Conservation (phyloP, 192 early-diverging fungal genomes). For the Linnemannia elongata region DNA sequence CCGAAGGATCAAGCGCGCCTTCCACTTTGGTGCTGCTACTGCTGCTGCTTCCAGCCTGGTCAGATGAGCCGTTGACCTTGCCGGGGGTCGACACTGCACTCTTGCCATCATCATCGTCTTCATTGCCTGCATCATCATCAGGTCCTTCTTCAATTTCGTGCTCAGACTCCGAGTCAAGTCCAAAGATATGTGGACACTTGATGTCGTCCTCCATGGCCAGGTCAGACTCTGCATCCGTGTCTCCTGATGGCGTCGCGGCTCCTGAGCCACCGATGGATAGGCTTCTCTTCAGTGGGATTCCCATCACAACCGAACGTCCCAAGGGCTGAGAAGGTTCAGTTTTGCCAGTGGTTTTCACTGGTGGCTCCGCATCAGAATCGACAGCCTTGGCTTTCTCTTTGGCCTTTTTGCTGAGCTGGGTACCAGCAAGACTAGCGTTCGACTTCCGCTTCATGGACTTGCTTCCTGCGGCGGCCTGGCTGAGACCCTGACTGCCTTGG, state of each 20-base stretch:
- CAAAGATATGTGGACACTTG: slow-evolving; percentile 41
- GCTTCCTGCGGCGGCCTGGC: not conserved
- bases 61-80: not conserved
- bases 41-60: slow-evolving; percentile 16
- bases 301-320: not conserved
- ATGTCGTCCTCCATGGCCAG: slow-evolving; percentile 43
- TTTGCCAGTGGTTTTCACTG: not conserved
- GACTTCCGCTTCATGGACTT: slow-evolving; percentile 45
- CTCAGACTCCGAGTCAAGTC: slow-evolving; percentile 24
- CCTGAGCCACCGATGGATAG: not conserved
- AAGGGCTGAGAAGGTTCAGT: not conserved
- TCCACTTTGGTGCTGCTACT: slow-evolving; percentile 6
- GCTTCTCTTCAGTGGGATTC: not conserved
- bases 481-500: slow-evolving; percentile 13
- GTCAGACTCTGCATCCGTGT: slow-evolving; percentile 20
- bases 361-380: not conserved
- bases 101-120: slow-evolving; percentile 17
- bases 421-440: slow-evolving; percentile 13
- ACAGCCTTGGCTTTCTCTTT: slow-evolving; percentile 22
- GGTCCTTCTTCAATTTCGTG: slow-evolving; percentile 28
- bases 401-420: slow-evolving; percentile 20
- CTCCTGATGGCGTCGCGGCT: not conserved
- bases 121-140: slow-evolving; percentile 14
- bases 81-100: not conserved
- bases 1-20: slow-evolving; percentile 15